Percentiles rank a stretch among this genome's conserved stretches.
Conservation (phyloP, 2,329 filamentous ascomycete species). For the Lithohypha guttulata region DNA sequence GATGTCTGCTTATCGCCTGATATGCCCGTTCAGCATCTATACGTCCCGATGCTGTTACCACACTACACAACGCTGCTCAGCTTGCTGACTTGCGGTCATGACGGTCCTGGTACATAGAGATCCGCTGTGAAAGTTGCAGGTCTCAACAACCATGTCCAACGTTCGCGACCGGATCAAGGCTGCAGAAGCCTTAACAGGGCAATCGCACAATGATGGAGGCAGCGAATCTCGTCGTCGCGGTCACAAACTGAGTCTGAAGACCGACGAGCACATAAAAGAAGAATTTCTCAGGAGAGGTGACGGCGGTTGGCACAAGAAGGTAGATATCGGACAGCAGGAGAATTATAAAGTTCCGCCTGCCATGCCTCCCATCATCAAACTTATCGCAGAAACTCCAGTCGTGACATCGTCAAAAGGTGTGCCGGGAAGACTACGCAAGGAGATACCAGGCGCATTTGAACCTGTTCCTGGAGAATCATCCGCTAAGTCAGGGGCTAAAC, state of each 20-base stretch:
- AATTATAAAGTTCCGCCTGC: background rate
- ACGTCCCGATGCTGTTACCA: too few species aligned
- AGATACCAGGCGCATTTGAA: background rate
- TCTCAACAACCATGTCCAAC: background rate
- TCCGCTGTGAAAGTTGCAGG: too few species aligned
- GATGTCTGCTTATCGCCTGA: too few species aligned
- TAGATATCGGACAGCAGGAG: conserved; percentile 4
- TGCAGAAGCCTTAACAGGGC: background rate
- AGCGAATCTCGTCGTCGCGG: background rate
- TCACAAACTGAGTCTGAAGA: conserved; percentile 1
- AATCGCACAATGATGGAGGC: background rate
- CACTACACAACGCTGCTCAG: too few species aligned
- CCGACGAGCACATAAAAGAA: conserved; percentile 5
- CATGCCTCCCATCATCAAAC: conserved; percentile 2
- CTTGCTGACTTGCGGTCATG: too few species aligned
- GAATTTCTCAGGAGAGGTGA: conserved; percentile 6
- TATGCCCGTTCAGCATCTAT: too few species aligned
- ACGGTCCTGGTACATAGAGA: too few species aligned
- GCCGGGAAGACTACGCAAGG: background rate
- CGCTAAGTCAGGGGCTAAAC: background rate
- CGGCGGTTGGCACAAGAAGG: conserved; percentile 6
- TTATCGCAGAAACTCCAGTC: conserved; percentile 1
- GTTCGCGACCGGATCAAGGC: conserved; percentile 3
- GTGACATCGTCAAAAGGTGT: background rate
- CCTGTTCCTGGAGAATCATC: background rate